Conservation (phyloP, 805 yeast genomes). For the Yarrowia phangngaensis region DNA sequence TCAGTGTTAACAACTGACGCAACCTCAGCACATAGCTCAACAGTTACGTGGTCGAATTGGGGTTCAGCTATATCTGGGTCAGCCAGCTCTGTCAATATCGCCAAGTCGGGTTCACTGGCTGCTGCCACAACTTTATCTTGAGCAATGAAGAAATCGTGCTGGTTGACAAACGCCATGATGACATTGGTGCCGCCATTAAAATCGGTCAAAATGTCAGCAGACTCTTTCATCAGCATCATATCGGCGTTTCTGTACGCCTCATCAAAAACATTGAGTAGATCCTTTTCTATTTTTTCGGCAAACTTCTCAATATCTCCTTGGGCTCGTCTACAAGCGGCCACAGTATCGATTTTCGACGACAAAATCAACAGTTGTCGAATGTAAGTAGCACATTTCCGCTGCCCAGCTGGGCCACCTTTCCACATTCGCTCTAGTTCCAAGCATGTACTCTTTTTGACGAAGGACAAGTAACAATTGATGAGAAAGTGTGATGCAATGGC, state of each 20-base stretch:
- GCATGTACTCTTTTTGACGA: slow-evolving; percentile 54
- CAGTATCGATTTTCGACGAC: slow-evolving; percentile 52
- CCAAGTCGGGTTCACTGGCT: slow-evolving; percentile 37
- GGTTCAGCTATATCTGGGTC: slow-evolving; percentile 54
- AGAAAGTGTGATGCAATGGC: slow-evolving; percentile 68
- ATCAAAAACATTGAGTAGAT: slow-evolving; percentile 65
- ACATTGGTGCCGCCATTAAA: slow-evolving; percentile 84
- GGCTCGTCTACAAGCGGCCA: slow-evolving; percentile 33
- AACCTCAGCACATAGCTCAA: slow-evolving; percentile 52
- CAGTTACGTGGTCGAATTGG: slow-evolving; percentile 52
- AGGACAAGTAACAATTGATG: slow-evolving; percentile 71
- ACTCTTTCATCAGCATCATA: slow-evolving; percentile 65
- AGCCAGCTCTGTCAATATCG: slow-evolving; percentile 54
- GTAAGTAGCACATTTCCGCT: slow-evolving; percentile 62
- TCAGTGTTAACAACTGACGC: slow-evolving; percentile 63
- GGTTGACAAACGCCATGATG: slow-evolving; percentile 74
- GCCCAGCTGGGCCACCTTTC: slow-evolving; percentile 51
- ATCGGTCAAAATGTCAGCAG: slow-evolving; percentile 65
- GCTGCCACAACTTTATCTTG: slow-evolving; percentile 44
- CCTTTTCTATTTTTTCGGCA: slow-evolving; percentile 72
- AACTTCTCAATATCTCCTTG: slow-evolving; percentile 56
- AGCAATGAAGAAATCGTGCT: slow-evolving; percentile 64
- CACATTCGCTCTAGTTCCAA: slow-evolving; percentile 56
- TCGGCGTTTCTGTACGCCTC: slow-evolving; percentile 68
- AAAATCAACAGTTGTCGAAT: slow-evolving; percentile 62